phyloP scores from a whole-genome alignment of 129 eudicot genomes.

The Helianthus annuus region DNA sequence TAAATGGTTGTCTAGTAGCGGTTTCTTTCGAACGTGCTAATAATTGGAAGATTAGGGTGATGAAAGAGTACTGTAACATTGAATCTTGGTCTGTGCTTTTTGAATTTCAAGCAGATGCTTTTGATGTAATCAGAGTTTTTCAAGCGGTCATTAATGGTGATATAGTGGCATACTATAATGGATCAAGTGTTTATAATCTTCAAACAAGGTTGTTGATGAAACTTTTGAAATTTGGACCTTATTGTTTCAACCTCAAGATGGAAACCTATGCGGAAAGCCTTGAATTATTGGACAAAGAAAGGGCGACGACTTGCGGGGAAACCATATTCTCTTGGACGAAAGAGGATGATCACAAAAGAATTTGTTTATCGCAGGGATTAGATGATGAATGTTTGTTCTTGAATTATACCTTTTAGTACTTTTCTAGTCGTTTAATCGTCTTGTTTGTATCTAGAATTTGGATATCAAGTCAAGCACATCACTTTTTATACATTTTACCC shows the following conservation, averaged over 20 bases:
- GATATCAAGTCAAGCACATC: too few relatives aligned
- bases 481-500: too few relatives aligned
- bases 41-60: not conserved
- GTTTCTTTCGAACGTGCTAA: not conserved
- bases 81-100: not conserved
- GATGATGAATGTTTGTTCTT: too few relatives aligned
- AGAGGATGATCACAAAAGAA: not conserved
- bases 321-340: not conserved
- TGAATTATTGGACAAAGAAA: not conserved
- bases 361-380: too few relatives aligned
- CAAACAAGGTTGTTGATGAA: not conserved
- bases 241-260: not conserved
- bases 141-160: not conserved
- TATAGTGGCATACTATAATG: not conserved
- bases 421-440: too few relatives aligned
- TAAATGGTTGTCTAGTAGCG: conserved; percentile 7
- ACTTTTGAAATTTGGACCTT: not conserved
- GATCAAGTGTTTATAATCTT: not conserved
- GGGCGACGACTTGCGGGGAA: not conserved
- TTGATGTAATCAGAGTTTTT: not conserved
- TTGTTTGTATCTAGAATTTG: too few relatives aligned
- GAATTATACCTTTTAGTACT: too few relatives aligned
- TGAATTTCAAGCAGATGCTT: not conserved
- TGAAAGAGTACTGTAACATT: not conserved
- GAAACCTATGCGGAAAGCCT: not conserved